A percentile compares a stretch with the other conserved stretches of the same genome.
Evolutionary conservation across 2,329 filamentous ascomycete genomes (phyloP).

Genomic region (Achaetomium macrosporum): DNA sequence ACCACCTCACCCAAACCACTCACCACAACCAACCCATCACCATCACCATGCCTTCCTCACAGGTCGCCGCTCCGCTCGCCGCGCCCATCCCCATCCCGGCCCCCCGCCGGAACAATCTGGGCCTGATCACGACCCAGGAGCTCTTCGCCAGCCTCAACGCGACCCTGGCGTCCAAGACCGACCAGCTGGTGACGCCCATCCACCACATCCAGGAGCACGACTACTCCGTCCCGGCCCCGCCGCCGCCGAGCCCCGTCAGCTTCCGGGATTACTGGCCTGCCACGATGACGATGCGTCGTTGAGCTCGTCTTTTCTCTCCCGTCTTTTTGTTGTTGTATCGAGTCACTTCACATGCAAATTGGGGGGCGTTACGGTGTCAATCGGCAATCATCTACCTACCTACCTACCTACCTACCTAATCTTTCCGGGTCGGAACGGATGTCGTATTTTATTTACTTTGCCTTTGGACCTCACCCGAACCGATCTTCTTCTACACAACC

Average conservation of each 20-base stretch:
- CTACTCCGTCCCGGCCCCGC: constrained; percentile 59
- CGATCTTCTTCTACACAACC: no score
- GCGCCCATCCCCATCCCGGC: constrained; percentile 44
- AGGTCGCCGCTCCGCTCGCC: constrained; percentile 41
- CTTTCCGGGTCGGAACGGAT: no score
- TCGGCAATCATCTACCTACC: no score
- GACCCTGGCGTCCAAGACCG: constrained; percentile 41
- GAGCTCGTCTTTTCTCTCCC: neutral
- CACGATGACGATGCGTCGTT: constrained; percentile 20
- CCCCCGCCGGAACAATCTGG: constrained; percentile 38
- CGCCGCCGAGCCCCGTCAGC: constrained; percentile 58
- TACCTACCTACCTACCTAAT: no score
- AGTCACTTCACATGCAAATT: neutral
- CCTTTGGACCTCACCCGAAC: no score
- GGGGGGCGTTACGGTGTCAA: no score
- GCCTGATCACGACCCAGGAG: constrained; percentile 44
- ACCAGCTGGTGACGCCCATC: constrained; percentile 40
- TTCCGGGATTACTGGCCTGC: constrained; percentile 53
- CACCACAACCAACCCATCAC: neutral
- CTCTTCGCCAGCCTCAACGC: constrained; percentile 49
- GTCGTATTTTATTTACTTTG: no score
- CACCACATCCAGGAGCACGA: constrained; percentile 52
- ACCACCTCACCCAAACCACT: neutral
- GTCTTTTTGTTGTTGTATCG: neutral
- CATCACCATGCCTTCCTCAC: constrained; percentile 36